These are phyloP conservation scores for Platanthera zijinensis DNA, from an alignment of 106 monocot genomes.

Conservation along the genomic window DNA sequence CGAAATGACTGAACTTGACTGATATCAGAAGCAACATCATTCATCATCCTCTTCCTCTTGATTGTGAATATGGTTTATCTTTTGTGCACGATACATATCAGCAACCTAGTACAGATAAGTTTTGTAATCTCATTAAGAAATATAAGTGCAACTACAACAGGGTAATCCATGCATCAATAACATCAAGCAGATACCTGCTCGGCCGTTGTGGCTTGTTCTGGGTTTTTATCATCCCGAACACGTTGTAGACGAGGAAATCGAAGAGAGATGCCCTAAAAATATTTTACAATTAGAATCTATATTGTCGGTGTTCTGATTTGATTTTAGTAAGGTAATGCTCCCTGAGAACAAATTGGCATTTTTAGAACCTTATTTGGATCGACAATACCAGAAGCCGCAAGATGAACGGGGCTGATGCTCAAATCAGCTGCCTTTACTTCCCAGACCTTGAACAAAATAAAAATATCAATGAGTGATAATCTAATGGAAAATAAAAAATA, in stretches of 20 bases:
- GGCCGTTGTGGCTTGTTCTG: slow-evolving; percentile 86
- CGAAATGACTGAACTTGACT: neutral
- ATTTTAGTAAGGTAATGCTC: slow-evolving; percentile 5
- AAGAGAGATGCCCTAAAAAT: slow-evolving; percentile 85
- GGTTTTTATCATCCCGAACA: slow-evolving; percentile 81
- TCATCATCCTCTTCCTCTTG: slow-evolving; percentile 60
- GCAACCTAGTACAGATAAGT: slow-evolving; percentile 45
- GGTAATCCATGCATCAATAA: neutral
- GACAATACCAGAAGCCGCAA: slow-evolving; percentile 82
- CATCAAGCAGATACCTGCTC: slow-evolving; percentile 49
- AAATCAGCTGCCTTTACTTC: slow-evolving; percentile 98
- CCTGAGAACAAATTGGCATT: neutral
- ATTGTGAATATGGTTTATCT: slow-evolving; percentile 65
- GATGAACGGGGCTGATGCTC: slow-evolving; percentile 98
- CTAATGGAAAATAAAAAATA: neutral
- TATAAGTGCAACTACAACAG: neutral
- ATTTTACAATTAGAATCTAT: neutral
- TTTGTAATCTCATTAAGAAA: neutral
- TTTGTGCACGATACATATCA: slow-evolving; percentile 89
- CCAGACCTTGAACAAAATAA: slow-evolving; percentile 59
- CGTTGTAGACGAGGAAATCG: slow-evolving; percentile 83
- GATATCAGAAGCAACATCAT: neutral
- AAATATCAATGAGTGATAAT: neutral
- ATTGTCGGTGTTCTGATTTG: neutral
- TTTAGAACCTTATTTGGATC: slow-evolving; percentile 78